These are phyloP conservation scores for Strigomonas culicis DNA, from an alignment of 208 protist species.

Conservation along the genomic window DNA sequence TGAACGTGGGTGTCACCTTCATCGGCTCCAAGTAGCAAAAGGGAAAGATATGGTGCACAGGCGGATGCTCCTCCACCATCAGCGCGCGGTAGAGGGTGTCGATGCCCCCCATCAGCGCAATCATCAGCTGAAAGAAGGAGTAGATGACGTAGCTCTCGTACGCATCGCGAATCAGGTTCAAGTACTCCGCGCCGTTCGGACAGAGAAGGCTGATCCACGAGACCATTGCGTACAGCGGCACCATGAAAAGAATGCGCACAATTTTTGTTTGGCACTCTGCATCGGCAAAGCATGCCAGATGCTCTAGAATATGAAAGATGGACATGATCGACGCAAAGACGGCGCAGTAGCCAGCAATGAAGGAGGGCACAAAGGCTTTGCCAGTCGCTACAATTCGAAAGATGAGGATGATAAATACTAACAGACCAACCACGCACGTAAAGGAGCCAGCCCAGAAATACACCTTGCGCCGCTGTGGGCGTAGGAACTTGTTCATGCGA, in stretches of 20 bases:
- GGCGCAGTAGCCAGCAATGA: slow-evolving; percentile 87
- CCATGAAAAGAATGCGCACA: slow-evolving; percentile 94
- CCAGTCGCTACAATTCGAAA: slow-evolving; percentile 37
- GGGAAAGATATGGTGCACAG: slow-evolving; percentile 77
- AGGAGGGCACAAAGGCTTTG: slow-evolving; percentile 57
- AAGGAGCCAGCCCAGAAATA: slow-evolving; percentile 88
- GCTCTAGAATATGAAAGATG: slow-evolving; percentile 88
- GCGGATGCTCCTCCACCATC: slow-evolving; percentile 78
- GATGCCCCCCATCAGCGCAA: slow-evolving; percentile 88
- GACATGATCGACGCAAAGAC: slow-evolving; percentile 87
- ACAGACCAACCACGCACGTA: slow-evolving; percentile 62
- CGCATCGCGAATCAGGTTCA: slow-evolving; percentile 88
- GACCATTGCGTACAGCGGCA: slow-evolving; percentile 89
- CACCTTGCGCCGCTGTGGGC: slow-evolving; percentile 59
- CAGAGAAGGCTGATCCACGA: slow-evolving; percentile 78
- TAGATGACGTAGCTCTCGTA: slow-evolving; percentile 95
- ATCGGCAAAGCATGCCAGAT: slow-evolving; percentile 87
- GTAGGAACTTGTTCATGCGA: slow-evolving; percentile 7
- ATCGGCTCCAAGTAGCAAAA: slow-evolving; percentile 82
- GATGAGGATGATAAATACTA: slow-evolving; percentile 66
- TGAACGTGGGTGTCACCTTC: slow-evolving; percentile 78
- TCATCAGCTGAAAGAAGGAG: slow-evolving; percentile 93
- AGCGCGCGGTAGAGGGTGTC: slow-evolving; percentile 82
- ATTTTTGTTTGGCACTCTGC: slow-evolving; percentile 90
- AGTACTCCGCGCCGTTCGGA: slow-evolving; percentile 73